Evolutionary conservation across 2,329 filamentous ascomycete genomes (phyloP), one percentile per base, ranked within the genome.

Genomic region (Tetracladium maxilliforme): DNA sequence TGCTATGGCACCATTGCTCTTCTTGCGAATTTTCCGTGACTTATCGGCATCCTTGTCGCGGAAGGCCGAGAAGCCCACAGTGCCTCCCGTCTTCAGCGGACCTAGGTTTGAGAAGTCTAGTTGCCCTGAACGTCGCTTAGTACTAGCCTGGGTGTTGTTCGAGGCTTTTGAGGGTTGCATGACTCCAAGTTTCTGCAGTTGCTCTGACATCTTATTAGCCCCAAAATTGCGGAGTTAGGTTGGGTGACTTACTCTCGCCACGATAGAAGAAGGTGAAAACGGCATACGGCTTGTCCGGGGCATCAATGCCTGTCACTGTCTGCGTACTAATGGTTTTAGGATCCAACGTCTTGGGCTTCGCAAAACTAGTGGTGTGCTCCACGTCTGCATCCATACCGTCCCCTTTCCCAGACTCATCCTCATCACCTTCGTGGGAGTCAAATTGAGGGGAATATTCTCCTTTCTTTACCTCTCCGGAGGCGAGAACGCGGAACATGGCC

Each of bases 401-500:
- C 19, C 64, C 70, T 25, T 60, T 66, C 6, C 45, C 50, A 10
- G 52, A 54, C 20, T 59, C 58, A 15, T 47, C 48, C 28, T 93
- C 84, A 33, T 93, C 86, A 34, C 93, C 87, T 42, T 95, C 90
- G 41, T 95, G 83, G 4, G 87, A 87, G 47, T 93, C 86, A 36
- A 95, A 95, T 43, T 95, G 90, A 9, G 90, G 90, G 2, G 86
- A 93, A 51, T 95, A 98, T 52, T 98, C 90, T 34, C 90, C 90
- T 45, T 86, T 82, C 56, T 94, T 95, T 45, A 98, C 92, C 49
- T 95, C 90, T 10, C 90, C 90, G 6, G 84, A 93, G 3, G 90
- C 90, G 22, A 95, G 61, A 7, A 98, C 90, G 15, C 90, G 74
- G 52, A 94, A 95, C 56, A 98, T 73, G 33, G 87, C 84, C 11